Conservation (phyloP, 352 stramenopile genomes). For the Globisporangium rhizosaccharum region DNA sequence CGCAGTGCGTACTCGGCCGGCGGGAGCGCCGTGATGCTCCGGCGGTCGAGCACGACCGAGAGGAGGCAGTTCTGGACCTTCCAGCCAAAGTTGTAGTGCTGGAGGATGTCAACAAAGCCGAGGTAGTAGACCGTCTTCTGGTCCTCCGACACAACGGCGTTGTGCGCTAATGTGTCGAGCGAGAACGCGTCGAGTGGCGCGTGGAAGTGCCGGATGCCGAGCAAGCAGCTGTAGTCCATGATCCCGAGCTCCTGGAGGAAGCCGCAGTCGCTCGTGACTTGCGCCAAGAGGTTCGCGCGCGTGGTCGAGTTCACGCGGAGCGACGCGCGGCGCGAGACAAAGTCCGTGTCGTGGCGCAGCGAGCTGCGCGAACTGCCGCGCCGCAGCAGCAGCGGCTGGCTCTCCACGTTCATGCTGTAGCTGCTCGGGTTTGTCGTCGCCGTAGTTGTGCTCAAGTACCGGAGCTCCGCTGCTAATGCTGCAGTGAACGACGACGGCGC, state of each 20-base stretch:
- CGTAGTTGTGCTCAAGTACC: slow-evolving; percentile 14
- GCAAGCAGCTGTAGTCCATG: slow-evolving; percentile 85
- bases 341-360: slow-evolving; percentile 75
- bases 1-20: slow-evolving; percentile 80
- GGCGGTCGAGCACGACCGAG: slow-evolving; percentile 63
- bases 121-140: slow-evolving; percentile 75
- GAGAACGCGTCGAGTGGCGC: slow-evolving; percentile 35
- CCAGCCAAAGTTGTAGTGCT: slow-evolving; percentile 83
- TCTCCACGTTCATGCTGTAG: slow-evolving; percentile 37
- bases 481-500: too few relatives aligned
- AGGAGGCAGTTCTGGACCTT: slow-evolving; percentile 80
- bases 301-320: slow-evolving; percentile 69
- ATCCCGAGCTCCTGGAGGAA: slow-evolving; percentile 84
- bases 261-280: slow-evolving; percentile 79
- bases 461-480: too few relatives aligned
- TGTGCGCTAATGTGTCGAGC: slow-evolving; percentile 56
- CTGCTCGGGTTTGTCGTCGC: slow-evolving; percentile 9
- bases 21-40: slow-evolving; percentile 72
- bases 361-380: slow-evolving; percentile 51
- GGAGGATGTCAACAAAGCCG: slow-evolving; percentile 81
- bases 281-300: slow-evolving; percentile 64
- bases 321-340: slow-evolving; percentile 60
- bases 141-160: slow-evolving; percentile 75
- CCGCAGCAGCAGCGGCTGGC: slow-evolving; percentile 47
- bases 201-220: slow-evolving; percentile 67